A percentile compares a stretch with the other conserved stretches of the same genome.
These are phyloP conservation scores for Hymenoscyphus fructigenus DNA, from an alignment of 2,329 filamentous ascomycete genomes.

Conservation along the genomic window DNA sequence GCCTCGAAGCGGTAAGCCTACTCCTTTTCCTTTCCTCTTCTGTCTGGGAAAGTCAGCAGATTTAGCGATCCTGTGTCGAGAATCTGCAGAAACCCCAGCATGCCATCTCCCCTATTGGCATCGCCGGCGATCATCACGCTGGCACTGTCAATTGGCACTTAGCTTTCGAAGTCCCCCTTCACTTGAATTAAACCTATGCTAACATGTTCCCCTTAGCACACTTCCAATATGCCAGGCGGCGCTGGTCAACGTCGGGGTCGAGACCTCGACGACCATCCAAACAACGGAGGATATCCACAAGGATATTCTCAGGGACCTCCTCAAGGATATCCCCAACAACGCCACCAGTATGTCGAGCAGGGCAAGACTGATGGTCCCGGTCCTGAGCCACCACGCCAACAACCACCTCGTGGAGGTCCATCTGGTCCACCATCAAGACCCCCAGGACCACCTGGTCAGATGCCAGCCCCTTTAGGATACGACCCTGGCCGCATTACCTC, in stretches of 20 bases:
- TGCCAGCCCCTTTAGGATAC: neutral
- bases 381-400: neutral
- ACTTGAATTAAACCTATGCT: neutral
- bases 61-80: neutral
- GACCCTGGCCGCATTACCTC: neutral
- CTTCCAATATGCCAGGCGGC: neutral
- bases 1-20: neutral
- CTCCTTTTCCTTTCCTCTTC: neutral
- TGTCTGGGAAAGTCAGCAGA: neutral
- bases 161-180: neutral
- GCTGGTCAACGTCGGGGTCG: neutral
- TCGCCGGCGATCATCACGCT: neutral
- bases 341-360: too few relatives aligned
- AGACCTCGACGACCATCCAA: neutral
- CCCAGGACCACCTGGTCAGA: neutral
- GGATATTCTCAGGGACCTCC: too few relatives aligned
- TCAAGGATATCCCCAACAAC: neutral
- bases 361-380: constrained; percentile 3
- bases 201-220: neutral
- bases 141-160: neutral
- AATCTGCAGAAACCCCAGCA: neutral
- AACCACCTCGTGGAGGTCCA: neutral
- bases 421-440: neutral
- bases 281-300: neutral
- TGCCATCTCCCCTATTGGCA: neutral